Base-by-base conservation (phyloP, 2,329 filamentous ascomycete genomes). In the Arthrinium puccinioides region DNA sequence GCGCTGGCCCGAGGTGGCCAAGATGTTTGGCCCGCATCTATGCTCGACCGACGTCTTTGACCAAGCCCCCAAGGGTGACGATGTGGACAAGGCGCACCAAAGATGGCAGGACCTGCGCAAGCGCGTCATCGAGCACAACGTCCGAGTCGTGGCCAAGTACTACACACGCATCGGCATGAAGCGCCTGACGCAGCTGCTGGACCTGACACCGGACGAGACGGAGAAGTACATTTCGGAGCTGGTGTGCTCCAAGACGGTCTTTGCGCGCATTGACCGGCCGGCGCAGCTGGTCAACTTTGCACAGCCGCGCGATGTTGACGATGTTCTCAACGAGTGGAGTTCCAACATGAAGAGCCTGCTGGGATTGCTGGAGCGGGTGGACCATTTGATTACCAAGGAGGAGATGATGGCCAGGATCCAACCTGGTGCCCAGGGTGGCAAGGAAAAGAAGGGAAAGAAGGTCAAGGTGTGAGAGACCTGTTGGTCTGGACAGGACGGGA, bases 371-470 rank as follows among this genome's bases (percentile, higher is more conserved):
- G 88, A 95, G 72, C 76, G 88, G 45, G 94, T 98, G 44, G 92
- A 98, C 58, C 92, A 98, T 62, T 72, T 98, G 54, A 98, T 98
- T 56, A 98, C 94, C 38, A 97, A 97, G 74, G 92, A 98, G 67
- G 92, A 98, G 73, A 98, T 98, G 92, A 98, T 98, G 92, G 92
- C 92, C 27, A 77, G 89, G 42, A 97, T 98, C 54, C 83, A 92
- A 62, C 87, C 87, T 6, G 70, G 59, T 6, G 66, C 63, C 24
- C 63, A 67, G 54, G 55, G 54, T 14, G 48, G 49, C 13, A 63
- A 65, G 50, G 62, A 59, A 36, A 60, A 61, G 46, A 59, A 59
- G 50, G 48, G 48, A 16, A 57, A 55, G 50, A 57, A 59, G 48
- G 31, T n/a, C 30, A 55, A 52, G 50, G 51, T 53, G 23, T 25